A percentile compares a stretch with the other conserved stretches of the same genome.
Evolutionary conservation across 345 rosid genomes (phyloP).

Genomic region (Brassica juncea): DNA sequence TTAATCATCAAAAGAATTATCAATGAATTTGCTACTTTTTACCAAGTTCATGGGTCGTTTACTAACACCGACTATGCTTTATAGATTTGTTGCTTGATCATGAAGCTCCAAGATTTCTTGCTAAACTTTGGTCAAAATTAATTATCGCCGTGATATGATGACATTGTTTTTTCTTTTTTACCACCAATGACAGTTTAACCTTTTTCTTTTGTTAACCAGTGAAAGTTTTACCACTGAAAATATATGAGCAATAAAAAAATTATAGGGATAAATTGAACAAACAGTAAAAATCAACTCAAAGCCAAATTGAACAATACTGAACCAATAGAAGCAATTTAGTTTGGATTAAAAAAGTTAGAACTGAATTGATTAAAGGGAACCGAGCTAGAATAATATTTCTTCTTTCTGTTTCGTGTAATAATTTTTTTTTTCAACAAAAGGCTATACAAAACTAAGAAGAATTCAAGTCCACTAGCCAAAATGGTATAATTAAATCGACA

Average conservation of each 20-base stretch:
- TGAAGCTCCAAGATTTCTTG: slow-evolving; percentile 30
- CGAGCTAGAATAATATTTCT: no score
- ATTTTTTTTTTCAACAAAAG: no score
- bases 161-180: not conserved
- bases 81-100: slow-evolving; percentile 41
- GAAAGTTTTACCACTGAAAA: not conserved
- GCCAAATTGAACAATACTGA: not conserved
- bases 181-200: not conserved
- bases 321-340: not conserved
- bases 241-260: not conserved
- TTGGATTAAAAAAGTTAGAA: no score
- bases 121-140: slow-evolving; percentile 28
- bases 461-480: no score
- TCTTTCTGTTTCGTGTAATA: no score
- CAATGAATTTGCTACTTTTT: not conserved
- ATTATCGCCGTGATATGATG: slow-evolving; percentile 30
- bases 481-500: no score
- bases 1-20: not conserved
- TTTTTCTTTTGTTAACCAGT: not conserved
- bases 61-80: slow-evolving; percentile 26
- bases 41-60: slow-evolving; percentile 26
- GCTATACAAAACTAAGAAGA: no score
- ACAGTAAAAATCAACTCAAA: no score
- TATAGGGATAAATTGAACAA: not conserved
- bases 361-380: no score